Base-by-base conservation (phyloP, 1,284 basidiomycete genomes). In the Pseudozyma tsukubaensis region DNA sequence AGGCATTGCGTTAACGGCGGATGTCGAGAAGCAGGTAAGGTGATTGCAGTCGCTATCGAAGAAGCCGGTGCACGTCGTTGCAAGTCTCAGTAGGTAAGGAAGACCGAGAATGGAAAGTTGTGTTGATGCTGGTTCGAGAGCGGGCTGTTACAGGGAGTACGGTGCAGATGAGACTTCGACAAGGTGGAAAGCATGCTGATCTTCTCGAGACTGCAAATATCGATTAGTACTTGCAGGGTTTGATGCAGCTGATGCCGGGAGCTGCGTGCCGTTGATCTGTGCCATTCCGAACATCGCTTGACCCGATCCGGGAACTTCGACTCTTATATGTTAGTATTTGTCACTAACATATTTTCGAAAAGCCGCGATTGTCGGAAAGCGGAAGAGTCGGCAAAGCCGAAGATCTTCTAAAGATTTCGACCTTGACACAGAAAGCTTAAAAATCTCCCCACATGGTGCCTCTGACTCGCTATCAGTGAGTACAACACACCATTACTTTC, bases 381-480 rank as follows among this genome's bases (percentile, higher is more conserved):
- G 24, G 24, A 29, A 29, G 21, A 16, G 3, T 60, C 53, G 64
- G 45, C 58, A 61, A 60, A 67, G 59, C 64, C 64, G 53, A 61
- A 29, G 35, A 48, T 62, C 55, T 69, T 59, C 52, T 52, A 39
- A 66, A 59, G 52, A 40, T 66, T 66, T 58, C 58, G 57, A 52
- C 40, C 21, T 37, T 48, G 36, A 43, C 29, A 21, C 24, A 29
- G 24, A 34, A 48, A 21, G 35, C 24, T 40, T 18, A 42, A 40
- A 21, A 47, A 48, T 8, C 40, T 21, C 58, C 51, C 57, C 63
- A 66, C 64, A 65, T 50, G 47, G 21, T 40, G 3, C 13, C 37
- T 48, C 50, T 64, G 54, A 49, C 54, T 64, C 50, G 36, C 32
- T 42, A 3, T 36, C 34, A 48, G 42, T 36, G 14, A 24, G 4